Evolutionary conservation across 768 basidiomycete genomes (phyloP), one percentile per base, ranked within the genome.

Genomic region (Auricularia auricula-judae): DNA sequence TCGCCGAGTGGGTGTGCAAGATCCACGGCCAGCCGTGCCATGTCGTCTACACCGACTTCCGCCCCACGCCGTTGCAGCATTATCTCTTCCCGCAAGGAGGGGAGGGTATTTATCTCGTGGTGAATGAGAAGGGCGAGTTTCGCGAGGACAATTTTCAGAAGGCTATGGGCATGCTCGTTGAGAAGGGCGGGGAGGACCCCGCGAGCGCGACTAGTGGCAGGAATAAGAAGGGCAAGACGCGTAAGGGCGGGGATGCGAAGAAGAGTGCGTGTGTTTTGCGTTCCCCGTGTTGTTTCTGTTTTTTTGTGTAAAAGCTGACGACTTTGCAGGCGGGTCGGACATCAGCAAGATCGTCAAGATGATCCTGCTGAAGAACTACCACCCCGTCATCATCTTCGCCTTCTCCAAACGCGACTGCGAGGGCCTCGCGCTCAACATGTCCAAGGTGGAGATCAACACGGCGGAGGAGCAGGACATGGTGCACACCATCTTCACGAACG

Each of bases 401-500:
- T 99, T 99, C 77, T 92, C 91, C 77, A 98, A 98, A 74, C 87
- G 95, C 62, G 96, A 98, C 78, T 98, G 97, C 74, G 97, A 99
- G 76, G 86, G 84, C 0, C 83, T 97, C 36, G 97, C 97, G 2
- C 80, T 97, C 66, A 87, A 85, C 36, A 84, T 98, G 79, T 88
- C 90, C n/a, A 98, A 98, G 74, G 85, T 94, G 67, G 95, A 98
- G 71, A 93, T 96, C 80, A 99, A 94, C 72, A 83, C 88, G 2
- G 84, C 88, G 18, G 94, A 96, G 44, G 97, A 99, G 75, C 91
- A 93, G 68, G 89, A 91, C 58, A 81, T 90, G 47, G 88, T 97
- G 58, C 76, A 82, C 36, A 89, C 81, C 69, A 94, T 99, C 62
- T 99, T 98, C 80, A 89, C 86, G 69, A 98, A 94, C 72, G 97